Percentiles rank a stretch among this genome's conserved stretches.
phyloP scores from a whole-genome alignment of 129 eudicot species.

The Flaveria linearis region DNA sequence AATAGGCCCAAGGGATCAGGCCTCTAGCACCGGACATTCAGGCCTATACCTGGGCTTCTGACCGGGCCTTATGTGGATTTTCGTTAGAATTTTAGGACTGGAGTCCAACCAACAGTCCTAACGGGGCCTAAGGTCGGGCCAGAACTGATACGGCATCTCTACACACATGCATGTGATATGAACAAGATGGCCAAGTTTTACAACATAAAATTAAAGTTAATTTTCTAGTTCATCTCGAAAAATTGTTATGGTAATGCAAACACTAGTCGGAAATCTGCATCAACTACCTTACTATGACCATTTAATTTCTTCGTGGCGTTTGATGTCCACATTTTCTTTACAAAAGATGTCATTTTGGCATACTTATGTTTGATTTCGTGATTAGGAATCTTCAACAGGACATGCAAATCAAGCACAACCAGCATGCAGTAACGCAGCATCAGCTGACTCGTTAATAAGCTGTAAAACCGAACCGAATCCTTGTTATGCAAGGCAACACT shows the following conservation, averaged over 20 bases:
- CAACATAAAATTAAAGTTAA: too few relatives aligned
- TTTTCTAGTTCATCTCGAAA: too few relatives aligned
- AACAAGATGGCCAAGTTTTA: too few relatives aligned
- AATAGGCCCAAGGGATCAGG: background rate
- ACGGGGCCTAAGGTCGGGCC: background rate
- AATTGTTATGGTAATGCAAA: too few relatives aligned
- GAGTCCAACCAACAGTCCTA: background rate
- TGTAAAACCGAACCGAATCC: conserved; percentile 48
- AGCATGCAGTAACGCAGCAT: conserved; percentile 50
- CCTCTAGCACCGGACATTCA: too few relatives aligned
- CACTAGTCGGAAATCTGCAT: too few relatives aligned
- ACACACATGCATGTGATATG: too few relatives aligned
- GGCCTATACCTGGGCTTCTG: too few relatives aligned
- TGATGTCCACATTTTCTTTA: background rate
- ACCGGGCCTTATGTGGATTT: background rate
- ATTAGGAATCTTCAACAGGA: conserved; percentile 35
- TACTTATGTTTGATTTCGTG: background rate
- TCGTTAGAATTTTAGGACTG: background rate
- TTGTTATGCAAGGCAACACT: conserved; percentile 36
- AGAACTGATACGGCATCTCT: too few relatives aligned
- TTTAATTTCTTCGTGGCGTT: background rate
- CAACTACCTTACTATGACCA: too few relatives aligned
- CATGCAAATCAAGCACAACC: conserved; percentile 30
- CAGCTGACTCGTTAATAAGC: conserved; percentile 49
- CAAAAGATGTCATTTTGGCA: too few relatives aligned